Percentiles rank a stretch among this genome's conserved stretches.
phyloP scores from a whole-genome alignment of 108 stramenopile species.

The Cylindrotheca fusiformis region DNA sequence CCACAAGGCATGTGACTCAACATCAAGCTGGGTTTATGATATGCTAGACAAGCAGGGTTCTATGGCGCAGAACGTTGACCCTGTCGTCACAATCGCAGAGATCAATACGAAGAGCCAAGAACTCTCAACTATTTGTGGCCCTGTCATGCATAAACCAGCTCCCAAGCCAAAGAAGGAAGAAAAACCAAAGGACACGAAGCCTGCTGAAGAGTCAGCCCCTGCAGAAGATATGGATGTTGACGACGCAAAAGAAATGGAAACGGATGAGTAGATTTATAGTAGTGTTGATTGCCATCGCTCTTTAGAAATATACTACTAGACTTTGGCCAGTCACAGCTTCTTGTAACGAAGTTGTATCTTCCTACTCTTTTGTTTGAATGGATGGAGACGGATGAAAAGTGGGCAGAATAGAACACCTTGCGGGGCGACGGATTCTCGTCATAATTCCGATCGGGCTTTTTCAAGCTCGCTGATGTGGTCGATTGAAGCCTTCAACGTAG shows the following conservation, averaged over 20 bases:
- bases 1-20: constrained; percentile 63
- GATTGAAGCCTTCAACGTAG: constrained; percentile 19
- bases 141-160: constrained; percentile 93
- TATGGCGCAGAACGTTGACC: constrained; percentile 66
- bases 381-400: too few species aligned
- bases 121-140: constrained; percentile 63
- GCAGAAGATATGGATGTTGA: constrained; percentile 73
- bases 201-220: constrained; percentile 34
- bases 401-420: too few species aligned
- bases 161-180: constrained; percentile 60
- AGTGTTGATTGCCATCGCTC: too few species aligned
- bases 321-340: too few species aligned
- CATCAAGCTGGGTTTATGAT: constrained; percentile 92
- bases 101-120: constrained; percentile 70
- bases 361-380: too few species aligned
- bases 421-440: too few species aligned
- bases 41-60: constrained; percentile 89
- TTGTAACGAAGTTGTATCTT: too few species aligned
- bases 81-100: constrained; percentile 73
- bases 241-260: constrained; percentile 30
- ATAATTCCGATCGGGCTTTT: too few species aligned
- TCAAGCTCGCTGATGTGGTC: constrained; percentile 13
- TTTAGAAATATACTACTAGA: too few species aligned
- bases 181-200: constrained; percentile 43
- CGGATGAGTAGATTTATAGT: constrained; percentile 19